Evolutionary conservation across 305 asterid species (phyloP).

Genomic region (Coffea humblotiana): DNA sequence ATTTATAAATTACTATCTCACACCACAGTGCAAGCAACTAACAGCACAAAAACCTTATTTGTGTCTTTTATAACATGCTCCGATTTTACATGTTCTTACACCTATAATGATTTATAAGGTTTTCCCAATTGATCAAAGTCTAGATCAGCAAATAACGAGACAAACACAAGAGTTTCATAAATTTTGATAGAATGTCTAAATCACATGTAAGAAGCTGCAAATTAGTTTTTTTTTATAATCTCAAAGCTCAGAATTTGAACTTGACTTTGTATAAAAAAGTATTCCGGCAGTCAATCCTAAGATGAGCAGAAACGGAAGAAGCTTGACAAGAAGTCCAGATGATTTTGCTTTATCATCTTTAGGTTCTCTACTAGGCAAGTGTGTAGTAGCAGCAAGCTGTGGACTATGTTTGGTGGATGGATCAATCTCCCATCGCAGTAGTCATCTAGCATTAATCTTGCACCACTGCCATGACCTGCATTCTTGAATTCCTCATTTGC

Average conservation of each 20-base stretch:
- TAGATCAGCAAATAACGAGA: neutral
- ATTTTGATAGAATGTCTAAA: neutral
- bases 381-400: neutral
- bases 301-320: slow-evolving; percentile 24
- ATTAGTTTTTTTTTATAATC: neutral
- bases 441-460: slow-evolving; percentile 74
- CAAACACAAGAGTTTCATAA: neutral
- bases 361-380: neutral
- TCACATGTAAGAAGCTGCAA: neutral
- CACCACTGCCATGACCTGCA: slow-evolving; percentile 78
- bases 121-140: neutral
- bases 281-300: slow-evolving; percentile 28
- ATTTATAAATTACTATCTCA: no score
- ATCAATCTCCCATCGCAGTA: slow-evolving; percentile 65
- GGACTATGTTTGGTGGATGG: slow-evolving; percentile 22
- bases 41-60: no score
- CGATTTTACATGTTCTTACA: neutral
- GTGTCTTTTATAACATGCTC: no score
- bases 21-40: no score
- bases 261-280: slow-evolving; percentile 11
- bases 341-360: slow-evolving; percentile 9
- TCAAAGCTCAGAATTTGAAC: slow-evolving; percentile 5
- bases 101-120: no score
- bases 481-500: slow-evolving; percentile 78
- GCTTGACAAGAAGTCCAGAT: slow-evolving; percentile 7